Evolutionary conservation across 2,329 filamentous ascomycete species (phyloP), one percentile per base, ranked within the genome.

Genomic region (Xylaria sp.): DNA sequence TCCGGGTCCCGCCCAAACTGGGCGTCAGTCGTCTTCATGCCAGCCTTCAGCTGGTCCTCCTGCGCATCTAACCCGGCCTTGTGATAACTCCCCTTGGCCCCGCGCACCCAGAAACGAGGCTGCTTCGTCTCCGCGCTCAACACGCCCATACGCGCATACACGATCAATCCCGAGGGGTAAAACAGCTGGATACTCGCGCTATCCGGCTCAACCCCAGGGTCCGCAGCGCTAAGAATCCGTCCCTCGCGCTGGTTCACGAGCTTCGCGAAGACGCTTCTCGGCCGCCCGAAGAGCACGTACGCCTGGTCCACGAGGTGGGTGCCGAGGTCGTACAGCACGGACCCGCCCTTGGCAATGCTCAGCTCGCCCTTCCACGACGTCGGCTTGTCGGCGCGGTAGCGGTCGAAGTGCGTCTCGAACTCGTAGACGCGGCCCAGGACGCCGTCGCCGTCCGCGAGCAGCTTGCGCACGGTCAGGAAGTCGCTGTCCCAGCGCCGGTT

Each of bases 331-430:
- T 91, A 94, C 25, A 94, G 82, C 25, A 84, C 89, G 44, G 91
- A 90, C 48, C 90, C 89, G 12, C 90, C 92, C 18, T 90, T 84
- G 20, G 81, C 78, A 75, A 91, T 87, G 37, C 84, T 81, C 63
- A 91, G 83, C 15, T 78, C 79, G 48, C 85, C 87, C 84, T 94
- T 94, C 92, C 92, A 95, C 59, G 82, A 85, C 66, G 83, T 78
- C 28, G 89, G 87, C 48, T 85, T 83, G 37, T 85, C 84, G 15
- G 90, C 84, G 20, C 89, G 87, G 81, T 92, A 90, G 20, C 92
- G 89, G 79, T 95, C 93, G 76, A 94, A 94, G 82, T 94, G 92
- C 25, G 91, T 91, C 80, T 94, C 89, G 76, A 92, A 93, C 81
- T 95, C 92, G 63, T 91, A 86, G 48, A 94, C 82, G n/a, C 92